A percentile compares a stretch with the other conserved stretches of the same genome.
phyloP scores from a whole-genome alignment of 768 basidiomycete species.

The Heimioporus sp. region DNA sequence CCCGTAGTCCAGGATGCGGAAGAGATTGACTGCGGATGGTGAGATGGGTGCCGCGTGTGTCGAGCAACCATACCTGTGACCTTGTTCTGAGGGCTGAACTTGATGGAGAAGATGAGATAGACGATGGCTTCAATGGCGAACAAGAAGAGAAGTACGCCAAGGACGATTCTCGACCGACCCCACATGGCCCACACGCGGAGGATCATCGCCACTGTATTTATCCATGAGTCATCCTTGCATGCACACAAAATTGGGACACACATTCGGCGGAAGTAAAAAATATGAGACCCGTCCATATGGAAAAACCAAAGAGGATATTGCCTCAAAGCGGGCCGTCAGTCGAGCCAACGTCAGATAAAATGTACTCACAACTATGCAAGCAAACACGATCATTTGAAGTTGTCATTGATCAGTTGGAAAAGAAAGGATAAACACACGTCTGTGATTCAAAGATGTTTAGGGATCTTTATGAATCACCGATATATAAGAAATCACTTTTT shows the following conservation, averaged over 20 bases:
- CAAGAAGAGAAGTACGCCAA: not conserved
- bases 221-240: not conserved
- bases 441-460: not conserved
- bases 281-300: not conserved
- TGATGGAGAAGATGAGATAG: not conserved
- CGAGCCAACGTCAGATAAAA: not conserved
- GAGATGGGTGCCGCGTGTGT: no score
- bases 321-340: not conserved
- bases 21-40: no score
- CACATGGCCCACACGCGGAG: slow-evolving; percentile 1
- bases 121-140: not conserved
- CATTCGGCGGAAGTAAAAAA: not conserved
- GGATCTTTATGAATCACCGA: not conserved
- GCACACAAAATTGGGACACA: not conserved
- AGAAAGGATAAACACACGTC: not conserved
- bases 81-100: not conserved
- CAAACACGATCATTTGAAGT: not conserved
- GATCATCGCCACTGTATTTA: not conserved
- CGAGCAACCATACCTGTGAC: not conserved
- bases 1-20: no score
- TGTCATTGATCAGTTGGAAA: not conserved
- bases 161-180: not conserved
- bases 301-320: not conserved
- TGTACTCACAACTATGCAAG: not conserved
- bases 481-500: not conserved